Conservation (phyloP, 2,329 filamentous ascomycete species). For the Metarhizium rileyi region DNA sequence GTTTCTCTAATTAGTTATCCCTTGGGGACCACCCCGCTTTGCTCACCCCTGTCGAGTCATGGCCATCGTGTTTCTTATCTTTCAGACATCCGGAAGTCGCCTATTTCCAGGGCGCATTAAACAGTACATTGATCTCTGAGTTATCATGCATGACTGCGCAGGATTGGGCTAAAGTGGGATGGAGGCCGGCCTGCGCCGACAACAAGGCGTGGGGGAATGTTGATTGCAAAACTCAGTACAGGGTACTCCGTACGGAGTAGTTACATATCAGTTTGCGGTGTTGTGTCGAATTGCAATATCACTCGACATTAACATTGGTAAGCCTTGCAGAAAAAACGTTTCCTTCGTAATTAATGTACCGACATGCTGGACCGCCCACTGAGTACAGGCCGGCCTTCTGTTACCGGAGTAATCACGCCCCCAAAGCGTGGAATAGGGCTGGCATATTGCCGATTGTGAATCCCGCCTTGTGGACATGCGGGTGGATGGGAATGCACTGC, state of each 20-base stretch:
- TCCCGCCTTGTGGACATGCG: background rate
- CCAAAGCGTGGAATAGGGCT: background rate
- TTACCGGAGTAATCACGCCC: background rate
- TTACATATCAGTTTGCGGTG: too few relatives aligned
- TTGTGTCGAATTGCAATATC: too few relatives aligned
- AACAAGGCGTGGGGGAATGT: slow-evolving; percentile 1
- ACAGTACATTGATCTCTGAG: background rate
- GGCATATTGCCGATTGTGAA: background rate
- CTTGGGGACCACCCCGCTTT: background rate
- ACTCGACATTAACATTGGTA: too few relatives aligned
- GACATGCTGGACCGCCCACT: background rate
- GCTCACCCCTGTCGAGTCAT: background rate
- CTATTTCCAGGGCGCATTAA: background rate
- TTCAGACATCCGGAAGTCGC: background rate
- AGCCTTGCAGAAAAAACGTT: background rate
- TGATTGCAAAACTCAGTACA: slow-evolving; percentile 2
- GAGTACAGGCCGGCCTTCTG: background rate
- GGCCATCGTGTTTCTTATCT: background rate
- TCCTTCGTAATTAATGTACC: background rate
- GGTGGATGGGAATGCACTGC: background rate
- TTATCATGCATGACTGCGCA: background rate
- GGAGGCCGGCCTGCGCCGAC: background rate
- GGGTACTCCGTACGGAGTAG: too few relatives aligned
- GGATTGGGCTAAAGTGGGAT: background rate
- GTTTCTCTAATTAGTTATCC: background rate